Conservation (phyloP, 2,329 filamentous ascomycete species). For the Neobulgaria alba region DNA sequence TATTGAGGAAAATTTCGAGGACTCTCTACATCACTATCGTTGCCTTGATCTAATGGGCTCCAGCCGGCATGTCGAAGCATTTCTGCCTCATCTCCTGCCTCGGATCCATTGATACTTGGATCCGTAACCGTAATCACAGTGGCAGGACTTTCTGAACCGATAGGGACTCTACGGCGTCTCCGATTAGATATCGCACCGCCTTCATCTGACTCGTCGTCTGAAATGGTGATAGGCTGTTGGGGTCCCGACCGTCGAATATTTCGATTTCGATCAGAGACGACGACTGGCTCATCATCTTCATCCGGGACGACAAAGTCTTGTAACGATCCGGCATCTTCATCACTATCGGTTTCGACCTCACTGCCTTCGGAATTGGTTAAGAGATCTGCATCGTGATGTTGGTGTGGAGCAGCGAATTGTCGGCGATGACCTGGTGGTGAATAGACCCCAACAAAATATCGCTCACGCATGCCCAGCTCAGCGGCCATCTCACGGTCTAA, state of each 20-base stretch:
- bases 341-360: conserved; percentile 12
- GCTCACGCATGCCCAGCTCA: conserved; percentile 2
- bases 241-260: neutral
- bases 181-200: conserved; percentile 24
- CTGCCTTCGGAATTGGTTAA: conserved; percentile 11
- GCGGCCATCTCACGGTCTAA: conserved; percentile 8
- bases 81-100: conserved; percentile 24
- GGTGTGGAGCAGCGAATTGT: neutral
- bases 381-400: neutral
- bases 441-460: neutral
- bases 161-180: conserved; percentile 11
- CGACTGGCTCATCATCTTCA: conserved; percentile 14
- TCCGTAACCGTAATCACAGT: conserved; percentile 14
- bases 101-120: conserved; percentile 21
- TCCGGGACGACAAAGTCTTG: conserved; percentile 25
- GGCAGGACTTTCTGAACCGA: conserved; percentile 1
- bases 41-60: conserved; percentile 28
- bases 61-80: conserved; percentile 23
- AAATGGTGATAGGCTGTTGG: conserved; percentile 13
- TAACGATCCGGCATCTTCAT: conserved; percentile 25
- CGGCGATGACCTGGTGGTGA: neutral
- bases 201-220: conserved; percentile 27
- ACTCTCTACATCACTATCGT: conserved; percentile 24
- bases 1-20: conserved; percentile 8
- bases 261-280: conserved; percentile 1